Evolutionary conservation across 2,329 filamentous ascomycete species (phyloP).

Genomic region (Colletotrichum sp.): DNA sequence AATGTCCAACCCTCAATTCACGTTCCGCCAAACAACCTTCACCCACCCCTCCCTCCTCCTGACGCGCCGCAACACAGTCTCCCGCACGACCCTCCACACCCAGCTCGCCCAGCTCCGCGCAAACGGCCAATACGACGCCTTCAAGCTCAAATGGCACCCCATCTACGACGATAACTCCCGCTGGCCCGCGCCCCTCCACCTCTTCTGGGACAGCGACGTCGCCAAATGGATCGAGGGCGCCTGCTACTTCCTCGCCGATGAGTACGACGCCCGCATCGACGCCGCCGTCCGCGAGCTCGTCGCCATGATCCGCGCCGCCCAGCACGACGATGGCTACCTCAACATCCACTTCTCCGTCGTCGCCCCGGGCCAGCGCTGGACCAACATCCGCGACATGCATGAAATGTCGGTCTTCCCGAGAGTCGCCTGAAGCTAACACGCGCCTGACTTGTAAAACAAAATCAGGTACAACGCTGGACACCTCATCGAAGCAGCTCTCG

Average conservation of each 20-base stretch:
- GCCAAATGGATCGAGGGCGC: slow-evolving; percentile 69
- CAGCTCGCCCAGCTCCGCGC: slow-evolving; percentile 58
- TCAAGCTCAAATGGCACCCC: slow-evolving; percentile 61
- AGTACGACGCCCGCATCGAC: slow-evolving; percentile 50
- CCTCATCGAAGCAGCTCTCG: slow-evolving; percentile 64
- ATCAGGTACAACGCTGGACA: slow-evolving; percentile 64
- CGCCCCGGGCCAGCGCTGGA: slow-evolving; percentile 58
- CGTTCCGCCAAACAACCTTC: slow-evolving; percentile 39
- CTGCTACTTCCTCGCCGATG: slow-evolving; percentile 56
- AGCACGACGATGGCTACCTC: slow-evolving; percentile 65
- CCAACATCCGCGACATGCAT: slow-evolving; percentile 66
- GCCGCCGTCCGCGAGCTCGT: slow-evolving; percentile 60
- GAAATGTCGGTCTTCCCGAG: slow-evolving; percentile 50
- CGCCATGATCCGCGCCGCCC: slow-evolving; percentile 59
- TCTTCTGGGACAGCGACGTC: slow-evolving; percentile 62
- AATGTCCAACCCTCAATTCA: slow-evolving; percentile 39
- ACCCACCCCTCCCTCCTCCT: slow-evolving; percentile 38
- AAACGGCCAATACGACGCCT: slow-evolving; percentile 63
- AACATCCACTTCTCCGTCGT: slow-evolving; percentile 69
- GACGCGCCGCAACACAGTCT: slow-evolving; percentile 35
- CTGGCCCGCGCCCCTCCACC: slow-evolving; percentile 62
- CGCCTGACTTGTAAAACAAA: neutral
- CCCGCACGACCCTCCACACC: slow-evolving; percentile 46
- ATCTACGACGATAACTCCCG: slow-evolving; percentile 52
- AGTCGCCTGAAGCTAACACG: neutral